Conservation (phyloP, 108 stramenopile genomes). For the Pseudonitzschia multiseries region DNA sequence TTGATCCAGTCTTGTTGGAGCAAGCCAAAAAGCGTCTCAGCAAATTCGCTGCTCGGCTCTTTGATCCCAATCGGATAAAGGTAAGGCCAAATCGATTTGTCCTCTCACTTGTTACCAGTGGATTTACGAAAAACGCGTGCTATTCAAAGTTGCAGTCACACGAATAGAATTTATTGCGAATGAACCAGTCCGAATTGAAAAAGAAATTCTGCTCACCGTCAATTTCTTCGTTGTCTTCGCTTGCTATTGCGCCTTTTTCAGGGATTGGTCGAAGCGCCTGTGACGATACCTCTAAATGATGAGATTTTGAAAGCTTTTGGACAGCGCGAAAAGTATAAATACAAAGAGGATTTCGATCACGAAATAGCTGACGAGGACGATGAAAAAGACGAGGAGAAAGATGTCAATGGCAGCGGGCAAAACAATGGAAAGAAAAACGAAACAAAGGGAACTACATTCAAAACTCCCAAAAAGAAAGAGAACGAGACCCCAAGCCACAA, state of each 20-base stretch:
- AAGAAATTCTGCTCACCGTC: background rate
- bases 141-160: background rate
- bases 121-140: background rate
- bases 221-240: background rate
- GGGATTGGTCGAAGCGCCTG: constrained; percentile 61
- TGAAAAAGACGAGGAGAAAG: constrained; percentile 41
- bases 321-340: constrained; percentile 62
- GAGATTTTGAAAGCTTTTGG: constrained; percentile 85
- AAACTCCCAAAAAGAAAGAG: constrained; percentile 1
- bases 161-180: background rate
- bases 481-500: constrained; percentile 19
- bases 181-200: background rate
- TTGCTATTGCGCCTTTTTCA: background rate
- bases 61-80: constrained; percentile 76
- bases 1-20: constrained; percentile 28
- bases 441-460: background rate
- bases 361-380: constrained; percentile 42
- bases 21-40: constrained; percentile 68
- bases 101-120: background rate
- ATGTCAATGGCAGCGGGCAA: background rate
- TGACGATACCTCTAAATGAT: constrained; percentile 58
- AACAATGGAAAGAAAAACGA: background rate
- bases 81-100: background rate
- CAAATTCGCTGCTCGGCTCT: constrained; percentile 78
- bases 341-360: constrained; percentile 56